Evolutionary conservation across 2,329 filamentous ascomycete genomes (phyloP).

Genomic region (Paramyrothecium roridum): DNA sequence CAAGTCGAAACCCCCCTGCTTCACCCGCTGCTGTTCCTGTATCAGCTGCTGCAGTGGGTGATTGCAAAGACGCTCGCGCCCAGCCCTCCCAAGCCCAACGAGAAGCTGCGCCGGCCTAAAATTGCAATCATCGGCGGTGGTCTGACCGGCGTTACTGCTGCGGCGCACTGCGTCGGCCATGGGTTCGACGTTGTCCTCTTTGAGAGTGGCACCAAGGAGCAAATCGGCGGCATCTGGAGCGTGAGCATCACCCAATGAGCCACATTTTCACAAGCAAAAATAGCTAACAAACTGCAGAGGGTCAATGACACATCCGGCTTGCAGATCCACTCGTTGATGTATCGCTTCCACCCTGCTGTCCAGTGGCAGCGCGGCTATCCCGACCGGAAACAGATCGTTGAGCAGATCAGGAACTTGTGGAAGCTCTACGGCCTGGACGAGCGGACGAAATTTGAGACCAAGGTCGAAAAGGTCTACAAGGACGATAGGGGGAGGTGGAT

Average conservation of each 20-base stretch:
- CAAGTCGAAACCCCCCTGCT: conserved; percentile 36
- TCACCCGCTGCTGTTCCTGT: conserved; percentile 60
- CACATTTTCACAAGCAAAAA: background rate
- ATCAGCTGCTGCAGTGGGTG: conserved; percentile 63
- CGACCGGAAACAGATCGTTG: conserved; percentile 69
- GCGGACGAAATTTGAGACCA: conserved; percentile 69
- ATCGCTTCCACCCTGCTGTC: conserved; percentile 80
- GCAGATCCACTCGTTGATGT: conserved; percentile 85
- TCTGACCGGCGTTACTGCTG: conserved; percentile 73
- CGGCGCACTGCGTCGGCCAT: conserved; percentile 80
- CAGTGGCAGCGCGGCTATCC: conserved; percentile 76
- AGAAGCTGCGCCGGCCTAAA: conserved; percentile 57
- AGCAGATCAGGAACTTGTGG: conserved; percentile 71
- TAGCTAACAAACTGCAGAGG: conserved; percentile 38
- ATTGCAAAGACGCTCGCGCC: conserved; percentile 66
- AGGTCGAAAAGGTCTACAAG: conserved; percentile 67
- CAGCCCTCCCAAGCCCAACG: conserved; percentile 58
- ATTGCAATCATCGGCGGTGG: conserved; percentile 70
- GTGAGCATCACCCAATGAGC: conserved; percentile 36
- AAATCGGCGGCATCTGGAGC: conserved; percentile 78
- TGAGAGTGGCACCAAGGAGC: conserved; percentile 63
- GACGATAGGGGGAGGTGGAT: conserved; percentile 70
- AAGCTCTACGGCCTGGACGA: conserved; percentile 68
- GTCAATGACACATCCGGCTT: conserved; percentile 81
- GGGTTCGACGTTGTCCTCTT: conserved; percentile 81